phyloP scores from a whole-genome alignment of 2,329 filamentous ascomycete genomes.

The Neurospora sp. region DNA sequence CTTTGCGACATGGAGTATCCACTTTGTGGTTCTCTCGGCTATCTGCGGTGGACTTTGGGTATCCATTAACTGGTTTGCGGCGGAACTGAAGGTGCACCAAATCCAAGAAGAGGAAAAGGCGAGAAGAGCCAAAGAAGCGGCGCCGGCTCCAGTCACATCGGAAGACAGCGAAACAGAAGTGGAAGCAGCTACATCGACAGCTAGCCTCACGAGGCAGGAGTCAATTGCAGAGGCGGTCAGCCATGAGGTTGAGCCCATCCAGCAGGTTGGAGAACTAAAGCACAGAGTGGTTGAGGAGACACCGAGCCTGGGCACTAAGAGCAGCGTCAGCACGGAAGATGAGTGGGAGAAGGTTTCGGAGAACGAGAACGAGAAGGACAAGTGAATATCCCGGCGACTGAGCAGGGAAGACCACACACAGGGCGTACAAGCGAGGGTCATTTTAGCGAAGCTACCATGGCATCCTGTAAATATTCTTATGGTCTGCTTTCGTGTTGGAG shows the following conservation, averaged over 20 bases:
- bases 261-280: slow-evolving; percentile 38
- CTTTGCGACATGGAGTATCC: slow-evolving; percentile 73
- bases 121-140: slow-evolving; percentile 24
- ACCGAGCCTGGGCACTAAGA: slow-evolving; percentile 36
- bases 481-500: not conserved
- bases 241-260: slow-evolving; percentile 34
- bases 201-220: slow-evolving; percentile 9
- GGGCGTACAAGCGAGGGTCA: not conserved
- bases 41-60: slow-evolving; percentile 81
- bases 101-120: slow-evolving; percentile 33
- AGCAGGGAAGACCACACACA: not conserved
- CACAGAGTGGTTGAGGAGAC: slow-evolving; percentile 28
- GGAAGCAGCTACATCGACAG: slow-evolving; percentile 22
- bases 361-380: slow-evolving; percentile 51
- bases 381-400: slow-evolving; percentile 18
- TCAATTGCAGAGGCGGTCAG: slow-evolving; percentile 22
- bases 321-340: slow-evolving; percentile 71
- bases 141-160: slow-evolving; percentile 23
- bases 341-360: slow-evolving; percentile 96
- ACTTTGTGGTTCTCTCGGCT: slow-evolving; percentile 74
- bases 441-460: not conserved
- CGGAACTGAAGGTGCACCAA: slow-evolving; percentile 46
- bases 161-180: slow-evolving; percentile 44
- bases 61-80: slow-evolving; percentile 94
- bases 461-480: not conserved